Evolutionary conservation across 306 rosid species (phyloP), one percentile per base, ranked within the genome.

Genomic region (Cicer arietinum): DNA sequence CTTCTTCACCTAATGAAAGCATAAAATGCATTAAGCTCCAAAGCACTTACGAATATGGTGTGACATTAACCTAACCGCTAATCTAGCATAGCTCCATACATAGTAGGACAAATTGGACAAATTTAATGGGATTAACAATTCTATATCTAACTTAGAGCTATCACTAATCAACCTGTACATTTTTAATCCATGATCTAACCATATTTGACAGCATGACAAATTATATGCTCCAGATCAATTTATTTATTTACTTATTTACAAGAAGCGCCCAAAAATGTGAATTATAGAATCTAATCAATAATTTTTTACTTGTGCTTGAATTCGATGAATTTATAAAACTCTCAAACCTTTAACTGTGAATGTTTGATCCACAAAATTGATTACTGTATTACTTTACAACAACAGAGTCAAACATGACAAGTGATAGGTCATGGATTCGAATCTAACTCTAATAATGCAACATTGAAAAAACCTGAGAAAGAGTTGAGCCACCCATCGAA

Each of bases 1-100:
- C 37, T 50, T 20, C 52, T 63, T 71, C 82, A 51, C 66, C 64
- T 35, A 78, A 69, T 69, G 57, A 65, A 10, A 40, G 58, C 44
- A 60, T 71, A 59, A 48, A 68, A 43, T 39, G 53, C 62, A 68
- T 1, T 11, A 77, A 70, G 73, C 8, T 78, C 72, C 82, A 51
- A 62, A 41, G 5, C 11, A 42, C 22, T 30, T 42, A 30, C 10
- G 39, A 58, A 13, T 59, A 30, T 68, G 35, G 18, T 58, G 52
- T 69, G 35, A 13, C 70, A 16, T 30, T 59, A 69, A 48, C 37
- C 77, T 60, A 61, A 61, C 14, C 20, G 22, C 46, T 60, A 20
- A 16, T 59, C n/a, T 17, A 51, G 39, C 74, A 52, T 64, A 41
- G 39, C 39, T 54, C 56, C 67, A 57, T 30, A 58, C 9, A 58